A percentile compares a stretch with the other conserved stretches of the same genome.
Evolutionary conservation across 805 yeast genomes (phyloP).

Genomic region (Saccharomycopsis sp.): DNA sequence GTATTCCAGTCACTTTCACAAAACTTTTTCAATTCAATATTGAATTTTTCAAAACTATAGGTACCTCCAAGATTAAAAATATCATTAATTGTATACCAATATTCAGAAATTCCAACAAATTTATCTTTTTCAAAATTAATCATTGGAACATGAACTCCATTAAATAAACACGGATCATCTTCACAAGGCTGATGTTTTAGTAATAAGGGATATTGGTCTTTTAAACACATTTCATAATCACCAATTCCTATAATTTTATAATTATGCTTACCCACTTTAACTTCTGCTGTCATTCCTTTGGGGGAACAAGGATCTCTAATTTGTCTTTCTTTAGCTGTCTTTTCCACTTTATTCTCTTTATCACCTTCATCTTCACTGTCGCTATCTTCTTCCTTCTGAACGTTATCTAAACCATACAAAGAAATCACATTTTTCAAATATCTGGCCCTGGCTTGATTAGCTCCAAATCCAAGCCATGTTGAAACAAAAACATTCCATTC

Average conservation of each 20-base stretch:
- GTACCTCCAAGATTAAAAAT: constrained; percentile 83
- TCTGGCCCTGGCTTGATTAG: constrained; percentile 81
- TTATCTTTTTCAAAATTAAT: constrained; percentile 70
- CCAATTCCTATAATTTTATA: constrained; percentile 68
- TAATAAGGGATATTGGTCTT: constrained; percentile 63
- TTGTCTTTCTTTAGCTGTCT: constrained; percentile 12
- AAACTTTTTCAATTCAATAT: constrained; percentile 52
- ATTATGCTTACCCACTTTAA: constrained; percentile 29
- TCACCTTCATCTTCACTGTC: constrained; percentile 18
- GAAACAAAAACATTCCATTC: constrained; percentile 85
- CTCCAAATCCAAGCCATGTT: constrained; percentile 97
- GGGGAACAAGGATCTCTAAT: constrained; percentile 79
- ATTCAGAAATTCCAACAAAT: constrained; percentile 91
- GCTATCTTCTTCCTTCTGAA: constrained; percentile 26
- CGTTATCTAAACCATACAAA: constrained; percentile 37
- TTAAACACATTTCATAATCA: constrained; percentile 61
- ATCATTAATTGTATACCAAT: constrained; percentile 95
- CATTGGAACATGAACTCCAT: constrained; percentile 90
- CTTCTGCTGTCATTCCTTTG: constrained; percentile 38
- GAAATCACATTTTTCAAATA: constrained; percentile 49
- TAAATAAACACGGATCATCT: constrained; percentile 85
- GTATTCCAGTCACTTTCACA: constrained; percentile 70
- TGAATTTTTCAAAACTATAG: constrained; percentile 65
- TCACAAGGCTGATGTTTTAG: constrained; percentile 72
- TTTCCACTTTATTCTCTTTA: background rate